A percentile compares a stretch with the other conserved stretches of the same genome.
phyloP scores from a whole-genome alignment of 805 yeast species.

The Lachancea sp. region DNA sequence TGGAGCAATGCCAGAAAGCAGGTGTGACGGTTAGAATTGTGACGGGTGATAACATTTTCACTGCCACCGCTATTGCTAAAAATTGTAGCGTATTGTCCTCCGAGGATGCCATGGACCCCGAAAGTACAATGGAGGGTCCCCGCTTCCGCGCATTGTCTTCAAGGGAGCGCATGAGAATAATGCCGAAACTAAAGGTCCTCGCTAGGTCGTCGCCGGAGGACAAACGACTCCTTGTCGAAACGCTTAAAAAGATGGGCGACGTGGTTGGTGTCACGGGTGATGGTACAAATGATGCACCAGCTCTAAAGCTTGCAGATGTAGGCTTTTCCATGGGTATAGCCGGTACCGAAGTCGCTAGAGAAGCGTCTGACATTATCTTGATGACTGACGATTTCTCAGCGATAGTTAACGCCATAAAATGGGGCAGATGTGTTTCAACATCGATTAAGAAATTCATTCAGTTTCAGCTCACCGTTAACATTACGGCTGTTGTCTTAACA shows the following conservation, averaged over 20 bases:
- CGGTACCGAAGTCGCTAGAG: conserved; percentile 98
- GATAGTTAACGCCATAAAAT: conserved; percentile 92
- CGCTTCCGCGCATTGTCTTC: conserved; percentile 61
- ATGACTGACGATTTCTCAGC: conserved; percentile 94
- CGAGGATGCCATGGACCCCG: conserved; percentile 47
- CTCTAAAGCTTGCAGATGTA: conserved; percentile 91
- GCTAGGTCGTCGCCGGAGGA: conserved; percentile 97
- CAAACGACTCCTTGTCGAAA: conserved; percentile 77
- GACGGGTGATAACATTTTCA: conserved; percentile 89
- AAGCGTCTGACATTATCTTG: conserved; percentile 86
- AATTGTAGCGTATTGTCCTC: conserved; percentile 64
- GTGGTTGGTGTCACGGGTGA: conserved; percentile 99
- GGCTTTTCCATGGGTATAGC: conserved; percentile 98
- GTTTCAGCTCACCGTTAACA: conserved; percentile 92
- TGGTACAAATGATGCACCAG: conserved; percentile 99
- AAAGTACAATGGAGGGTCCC: conserved; percentile 89
- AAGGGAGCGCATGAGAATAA: conserved; percentile 48
- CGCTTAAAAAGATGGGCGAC: conserved; percentile 72
- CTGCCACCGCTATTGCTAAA: conserved; percentile 86
- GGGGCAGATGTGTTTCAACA: conserved; percentile 96
- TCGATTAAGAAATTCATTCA: conserved; percentile 94
- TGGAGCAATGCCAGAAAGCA: conserved; percentile 74
- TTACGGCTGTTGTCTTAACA: conserved; percentile 92
- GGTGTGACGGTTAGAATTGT: conserved; percentile 97
- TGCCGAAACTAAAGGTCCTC: conserved; percentile 74